phyloP scores from a whole-genome alignment of 2,329 filamentous ascomycete species.

The Penicillium sp. region DNA sequence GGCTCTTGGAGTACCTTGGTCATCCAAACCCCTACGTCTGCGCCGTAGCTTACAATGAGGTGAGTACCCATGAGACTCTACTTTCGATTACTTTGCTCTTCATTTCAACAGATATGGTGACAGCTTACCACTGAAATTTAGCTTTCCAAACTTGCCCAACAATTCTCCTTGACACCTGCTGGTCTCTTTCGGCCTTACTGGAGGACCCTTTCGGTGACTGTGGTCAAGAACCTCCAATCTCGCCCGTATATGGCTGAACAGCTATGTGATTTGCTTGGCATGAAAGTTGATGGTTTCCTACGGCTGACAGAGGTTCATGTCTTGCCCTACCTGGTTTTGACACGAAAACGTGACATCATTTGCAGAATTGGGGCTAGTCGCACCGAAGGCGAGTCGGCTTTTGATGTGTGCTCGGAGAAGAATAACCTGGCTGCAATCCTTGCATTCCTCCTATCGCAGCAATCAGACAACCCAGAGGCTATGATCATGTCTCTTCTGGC shows the following conservation, averaged over 20 bases:
- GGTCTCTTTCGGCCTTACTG: slow-evolving; percentile 84
- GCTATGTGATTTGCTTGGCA: slow-evolving; percentile 76
- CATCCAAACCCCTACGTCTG: slow-evolving; percentile 77
- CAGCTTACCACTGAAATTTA: slow-evolving; percentile 30
- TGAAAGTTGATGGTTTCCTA: slow-evolving; percentile 72
- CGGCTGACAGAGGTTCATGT: slow-evolving; percentile 75
- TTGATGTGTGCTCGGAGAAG: slow-evolving; percentile 62
- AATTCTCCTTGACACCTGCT: slow-evolving; percentile 60
- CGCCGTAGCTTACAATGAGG: slow-evolving; percentile 79
- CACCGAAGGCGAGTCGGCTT: slow-evolving; percentile 52
- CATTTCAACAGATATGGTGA: not conserved
- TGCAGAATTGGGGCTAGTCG: slow-evolving; percentile 74
- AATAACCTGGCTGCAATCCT: slow-evolving; percentile 60
- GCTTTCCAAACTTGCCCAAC: slow-evolving; percentile 70
- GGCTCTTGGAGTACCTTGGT: slow-evolving; percentile 82
- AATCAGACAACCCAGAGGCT: slow-evolving; percentile 64
- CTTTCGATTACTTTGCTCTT: not conserved
- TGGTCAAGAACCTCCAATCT: slow-evolving; percentile 76
- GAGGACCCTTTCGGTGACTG: slow-evolving; percentile 77
- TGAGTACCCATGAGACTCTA: slow-evolving; percentile 35
- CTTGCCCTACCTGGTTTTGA: slow-evolving; percentile 80
- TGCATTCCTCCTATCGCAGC: slow-evolving; percentile 58
- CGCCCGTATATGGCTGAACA: slow-evolving; percentile 79
- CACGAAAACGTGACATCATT: slow-evolving; percentile 74
- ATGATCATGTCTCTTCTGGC: slow-evolving; percentile 68